phyloP scores from a whole-genome alignment of 495 filamentous ascomycete genomes.

The Friedmanniomyces simplex region DNA sequence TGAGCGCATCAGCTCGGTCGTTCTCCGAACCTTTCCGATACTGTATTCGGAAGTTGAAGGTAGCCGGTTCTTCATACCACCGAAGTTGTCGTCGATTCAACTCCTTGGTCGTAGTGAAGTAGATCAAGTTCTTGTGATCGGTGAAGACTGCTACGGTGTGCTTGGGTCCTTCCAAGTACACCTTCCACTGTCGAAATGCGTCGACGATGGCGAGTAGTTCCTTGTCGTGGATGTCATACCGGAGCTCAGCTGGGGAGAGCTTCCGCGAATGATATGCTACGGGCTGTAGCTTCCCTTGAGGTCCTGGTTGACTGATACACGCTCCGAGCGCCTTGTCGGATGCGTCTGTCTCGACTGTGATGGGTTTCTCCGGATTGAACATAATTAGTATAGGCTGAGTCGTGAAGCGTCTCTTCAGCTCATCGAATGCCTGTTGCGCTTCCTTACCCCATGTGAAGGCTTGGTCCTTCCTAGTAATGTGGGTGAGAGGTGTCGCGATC shows the following conservation, averaged over 20 bases:
- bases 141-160: not conserved
- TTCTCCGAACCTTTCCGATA: not conserved
- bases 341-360: too few relatives aligned
- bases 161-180: constrained; percentile 16
- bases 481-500: constrained; percentile 7
- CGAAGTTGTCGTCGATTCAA: not conserved
- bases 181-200: constrained; percentile 23
- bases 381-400: constrained; percentile 16
- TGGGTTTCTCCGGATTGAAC: constrained; percentile 5
- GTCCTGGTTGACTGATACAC: constrained; percentile 10
- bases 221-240: constrained; percentile 23
- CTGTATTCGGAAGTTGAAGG: not conserved
- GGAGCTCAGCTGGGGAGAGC: constrained; percentile 15
- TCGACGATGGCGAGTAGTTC: constrained; percentile 25
- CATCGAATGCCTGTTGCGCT: constrained; percentile 36
- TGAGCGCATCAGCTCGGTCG: not conserved
- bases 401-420: constrained; percentile 40
- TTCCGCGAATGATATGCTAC: constrained; percentile 23
- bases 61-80: not conserved
- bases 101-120: constrained; percentile 1
- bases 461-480: constrained; percentile 13
- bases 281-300: constrained; percentile 6
- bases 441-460: constrained; percentile 2
- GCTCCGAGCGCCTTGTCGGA: constrained; percentile 11
- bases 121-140: constrained; percentile 21